Evolutionary conservation across 2,329 filamentous ascomycete species (phyloP).

Genomic region (Davidsoniella eucalypti): DNA sequence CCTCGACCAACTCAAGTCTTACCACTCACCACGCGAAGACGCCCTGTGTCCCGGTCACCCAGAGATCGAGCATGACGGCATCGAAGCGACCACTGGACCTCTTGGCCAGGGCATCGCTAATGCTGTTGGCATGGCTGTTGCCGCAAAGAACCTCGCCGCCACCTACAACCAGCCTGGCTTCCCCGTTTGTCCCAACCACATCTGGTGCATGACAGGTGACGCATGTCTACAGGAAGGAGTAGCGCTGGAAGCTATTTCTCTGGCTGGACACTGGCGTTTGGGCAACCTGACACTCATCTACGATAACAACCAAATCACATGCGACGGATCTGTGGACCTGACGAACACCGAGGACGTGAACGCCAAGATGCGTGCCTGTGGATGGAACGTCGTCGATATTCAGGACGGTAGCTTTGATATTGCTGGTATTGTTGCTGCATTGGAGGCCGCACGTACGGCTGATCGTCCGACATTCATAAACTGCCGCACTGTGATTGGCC

Average conservation of each 20-base stretch:
- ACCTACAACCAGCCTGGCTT: conserved; percentile 34
- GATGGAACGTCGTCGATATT: conserved; percentile 39
- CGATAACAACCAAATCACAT: conserved; percentile 45
- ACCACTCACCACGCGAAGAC: conserved; percentile 28
- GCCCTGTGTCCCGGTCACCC: conserved; percentile 38
- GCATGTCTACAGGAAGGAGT: conserved; percentile 44
- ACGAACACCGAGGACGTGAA: conserved; percentile 40
- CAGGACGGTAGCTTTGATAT: conserved; percentile 36
- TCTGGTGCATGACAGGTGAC: conserved; percentile 41
- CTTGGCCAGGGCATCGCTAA: conserved; percentile 45
- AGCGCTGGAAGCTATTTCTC: conserved; percentile 36
- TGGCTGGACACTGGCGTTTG: conserved; percentile 38
- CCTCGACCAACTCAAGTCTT: conserved; percentile 38
- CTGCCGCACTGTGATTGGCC: conserved; percentile 37
- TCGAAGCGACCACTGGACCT: conserved; percentile 43
- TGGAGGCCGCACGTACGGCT: conserved; percentile 27
- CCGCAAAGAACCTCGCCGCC: conserved; percentile 36
- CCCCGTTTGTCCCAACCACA: conserved; percentile 32
- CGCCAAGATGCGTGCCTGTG: conserved; percentile 38
- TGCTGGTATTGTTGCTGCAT: conserved; percentile 26
- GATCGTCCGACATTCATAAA: conserved; percentile 43
- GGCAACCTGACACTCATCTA: conserved; percentile 42
- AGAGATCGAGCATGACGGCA: conserved; percentile 39
- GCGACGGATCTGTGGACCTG: conserved; percentile 36
- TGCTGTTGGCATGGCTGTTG: conserved; percentile 41